Conservation (phyloP, 768 basidiomycete species). For the Dacryopinax primogenitus region DNA sequence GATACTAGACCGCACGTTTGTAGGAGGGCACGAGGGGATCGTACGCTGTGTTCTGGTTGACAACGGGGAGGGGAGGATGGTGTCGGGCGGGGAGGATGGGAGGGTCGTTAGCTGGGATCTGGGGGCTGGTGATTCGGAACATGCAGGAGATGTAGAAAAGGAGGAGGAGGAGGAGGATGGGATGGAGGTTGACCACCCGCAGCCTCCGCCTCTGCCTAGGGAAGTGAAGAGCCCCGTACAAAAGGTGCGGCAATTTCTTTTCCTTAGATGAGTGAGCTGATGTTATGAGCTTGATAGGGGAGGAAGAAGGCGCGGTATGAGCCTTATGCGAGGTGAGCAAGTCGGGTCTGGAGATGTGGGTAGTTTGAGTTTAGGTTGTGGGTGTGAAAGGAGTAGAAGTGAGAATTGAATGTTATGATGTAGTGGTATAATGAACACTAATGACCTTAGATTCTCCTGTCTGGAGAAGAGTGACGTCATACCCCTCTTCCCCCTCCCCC, state of each 20-base stretch:
- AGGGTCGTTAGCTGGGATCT: conserved; percentile 12
- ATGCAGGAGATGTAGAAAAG: background rate
- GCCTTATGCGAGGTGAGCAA: background rate
- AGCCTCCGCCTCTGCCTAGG: background rate
- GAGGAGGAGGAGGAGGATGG: background rate
- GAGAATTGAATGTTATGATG: too few species aligned
- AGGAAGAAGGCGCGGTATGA: background rate
- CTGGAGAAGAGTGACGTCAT: too few species aligned
- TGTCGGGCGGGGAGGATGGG: conserved; percentile 21
- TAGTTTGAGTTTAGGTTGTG: too few species aligned
- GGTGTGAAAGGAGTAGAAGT: too few species aligned
- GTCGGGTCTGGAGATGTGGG: too few species aligned
- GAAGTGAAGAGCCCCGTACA: background rate
- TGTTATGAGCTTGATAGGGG: background rate
- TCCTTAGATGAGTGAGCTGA: background rate
- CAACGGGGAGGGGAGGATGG: conserved; percentile 12
- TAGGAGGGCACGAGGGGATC: conserved; percentile 18
- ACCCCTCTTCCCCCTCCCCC: too few species aligned
- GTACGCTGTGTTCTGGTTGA: conserved; percentile 19
- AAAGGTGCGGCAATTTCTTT: background rate
- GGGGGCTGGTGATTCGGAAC: background rate
- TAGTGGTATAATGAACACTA: too few species aligned
- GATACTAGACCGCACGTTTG: conserved; percentile 14
- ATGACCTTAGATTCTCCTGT: too few species aligned
- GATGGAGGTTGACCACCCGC: background rate